A percentile compares a stretch with the other conserved stretches of the same genome.
Evolutionary conservation across 192 early-diverging fungal genomes (phyloP).

Genomic region (Coemansia sp.): DNA sequence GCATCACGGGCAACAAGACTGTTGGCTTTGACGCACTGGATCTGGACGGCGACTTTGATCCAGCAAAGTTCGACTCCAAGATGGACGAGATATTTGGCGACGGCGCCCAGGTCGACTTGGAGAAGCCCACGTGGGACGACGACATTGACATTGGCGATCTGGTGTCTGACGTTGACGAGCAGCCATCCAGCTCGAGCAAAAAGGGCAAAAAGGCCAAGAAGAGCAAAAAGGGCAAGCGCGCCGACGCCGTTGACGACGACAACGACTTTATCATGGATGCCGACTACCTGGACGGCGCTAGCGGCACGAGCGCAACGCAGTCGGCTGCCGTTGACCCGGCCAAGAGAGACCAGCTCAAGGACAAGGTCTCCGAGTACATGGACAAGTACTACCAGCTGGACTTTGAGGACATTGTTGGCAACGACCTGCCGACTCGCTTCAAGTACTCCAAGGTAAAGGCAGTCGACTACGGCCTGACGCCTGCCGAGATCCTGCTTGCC

Average conservation of each 20-base stretch:
- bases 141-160: constrained; percentile 79
- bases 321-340: constrained; percentile 1
- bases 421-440: constrained; percentile 86
- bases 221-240: constrained; percentile 25
- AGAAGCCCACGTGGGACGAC: constrained; percentile 89
- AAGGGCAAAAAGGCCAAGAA: constrained; percentile 38
- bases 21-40: constrained; percentile 80
- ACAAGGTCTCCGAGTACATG: constrained; percentile 71
- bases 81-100: constrained; percentile 77
- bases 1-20: constrained; percentile 75
- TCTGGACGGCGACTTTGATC: constrained; percentile 94
- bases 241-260: constrained; percentile 46
- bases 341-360: constrained; percentile 33
- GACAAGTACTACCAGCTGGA: constrained; percentile 92
- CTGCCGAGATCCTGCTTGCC: constrained; percentile 88
- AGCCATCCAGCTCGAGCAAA: constrained; percentile 7
- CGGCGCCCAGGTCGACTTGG: constrained; percentile 51
- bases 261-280: constrained; percentile 91
- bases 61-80: constrained; percentile 79
- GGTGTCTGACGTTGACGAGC: constrained; percentile 50
- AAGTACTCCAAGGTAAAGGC: constrained; percentile 87
- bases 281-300: constrained; percentile 79
- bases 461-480: constrained; percentile 75
- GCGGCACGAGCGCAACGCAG: constrained; percentile 2
- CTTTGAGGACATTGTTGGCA: constrained; percentile 87